Percentiles rank a stretch among this genome's conserved stretches.
These are phyloP conservation scores for Grosmannia penicillata DNA, from an alignment of 2,329 filamentous ascomycete genomes.

Conservation along the genomic window DNA sequence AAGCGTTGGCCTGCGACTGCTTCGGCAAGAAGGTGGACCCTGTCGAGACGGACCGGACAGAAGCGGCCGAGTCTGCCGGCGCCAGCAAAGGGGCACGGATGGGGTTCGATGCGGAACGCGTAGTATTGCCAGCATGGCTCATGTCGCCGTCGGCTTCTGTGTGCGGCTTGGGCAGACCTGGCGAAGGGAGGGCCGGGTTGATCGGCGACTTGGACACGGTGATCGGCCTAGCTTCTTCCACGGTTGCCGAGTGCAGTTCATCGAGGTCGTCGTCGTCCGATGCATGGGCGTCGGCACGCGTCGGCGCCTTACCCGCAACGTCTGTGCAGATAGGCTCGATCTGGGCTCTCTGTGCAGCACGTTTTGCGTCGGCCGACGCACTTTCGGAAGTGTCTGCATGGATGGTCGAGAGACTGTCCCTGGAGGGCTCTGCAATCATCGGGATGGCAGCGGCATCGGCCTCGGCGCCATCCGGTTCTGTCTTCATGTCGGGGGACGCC, in stretches of 20 bases:
- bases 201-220: slow-evolving; percentile 73
- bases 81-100: slow-evolving; percentile 28
- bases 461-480: slow-evolving; percentile 1
- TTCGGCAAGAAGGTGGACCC: slow-evolving; percentile 42
- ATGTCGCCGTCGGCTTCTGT: background rate
- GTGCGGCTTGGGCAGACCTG: slow-evolving; percentile 6
- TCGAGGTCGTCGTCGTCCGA: slow-evolving; percentile 68
- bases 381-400: slow-evolving; percentile 9
- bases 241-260: slow-evolving; percentile 65
- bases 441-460: background rate
- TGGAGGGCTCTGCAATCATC: background rate
- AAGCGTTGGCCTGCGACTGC: slow-evolving; percentile 33
- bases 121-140: slow-evolving; percentile 16
- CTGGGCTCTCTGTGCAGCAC: slow-evolving; percentile 19
- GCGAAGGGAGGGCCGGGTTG: slow-evolving; percentile 38
- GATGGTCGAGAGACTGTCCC: slow-evolving; percentile 3
- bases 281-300: slow-evolving; percentile 27
- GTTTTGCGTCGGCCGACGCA: slow-evolving; percentile 15
- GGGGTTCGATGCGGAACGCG: slow-evolving; percentile 35
- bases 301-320: slow-evolving; percentile 19
- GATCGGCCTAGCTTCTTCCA: slow-evolving; percentile 72
- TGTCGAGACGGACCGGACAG: slow-evolving; percentile 39
- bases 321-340: slow-evolving; percentile 43
- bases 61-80: slow-evolving; percentile 30
- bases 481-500: slow-evolving; percentile 3